Evolutionary conservation across 805 yeast species (phyloP), one percentile per base, ranked within the genome.

Genomic region (Pichia membranifaciens): DNA sequence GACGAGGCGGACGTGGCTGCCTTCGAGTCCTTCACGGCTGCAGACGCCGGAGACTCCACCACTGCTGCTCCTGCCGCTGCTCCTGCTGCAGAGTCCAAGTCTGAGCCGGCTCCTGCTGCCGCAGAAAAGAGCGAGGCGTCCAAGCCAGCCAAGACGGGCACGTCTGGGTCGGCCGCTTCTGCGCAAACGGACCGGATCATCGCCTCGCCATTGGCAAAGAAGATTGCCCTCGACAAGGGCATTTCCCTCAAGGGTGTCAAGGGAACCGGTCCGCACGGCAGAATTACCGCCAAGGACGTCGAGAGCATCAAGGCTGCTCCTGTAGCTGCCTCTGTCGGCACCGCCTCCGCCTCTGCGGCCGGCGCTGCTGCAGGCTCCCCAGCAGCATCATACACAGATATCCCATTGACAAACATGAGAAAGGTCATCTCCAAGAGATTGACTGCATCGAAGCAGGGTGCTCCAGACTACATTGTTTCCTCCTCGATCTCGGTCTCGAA

Each of bases 181-280:
- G 68, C 79, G 35, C 65, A 71, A 32, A 71, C 75, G 45, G 84
- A 75, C 58, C 80, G 96, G 70, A 84, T 93, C 66, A 67, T 87
- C 57, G 98, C 98, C 39, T 90, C 98, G 52, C 99, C 99, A 50
- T 73, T 85, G 55, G 99, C 99, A 51, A 91, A 91, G 76, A 81
- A 81, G 56, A 73, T 93, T 54, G 99, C 99, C 51, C 75, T 90
- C 56, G 96, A 91, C 68, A 79, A 83, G 68, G 99, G 98, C 60
- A 74, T 91, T 61, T 76, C 95, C 38, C 78, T 91, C 62, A 87
- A 85, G 72, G 79, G 79, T 59, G 74, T 93, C 62, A 80, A 80
- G 68, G 98, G 98, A 62, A 70, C 96, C 38, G 99, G 99, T 58
- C 98, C 98, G 64, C 76, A 76, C 61, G 98, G 98, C 58, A 87